These are phyloP conservation scores for Kwoniella dejecticola DNA, from an alignment of 768 basidiomycete genomes.

Conservation along the genomic window DNA sequence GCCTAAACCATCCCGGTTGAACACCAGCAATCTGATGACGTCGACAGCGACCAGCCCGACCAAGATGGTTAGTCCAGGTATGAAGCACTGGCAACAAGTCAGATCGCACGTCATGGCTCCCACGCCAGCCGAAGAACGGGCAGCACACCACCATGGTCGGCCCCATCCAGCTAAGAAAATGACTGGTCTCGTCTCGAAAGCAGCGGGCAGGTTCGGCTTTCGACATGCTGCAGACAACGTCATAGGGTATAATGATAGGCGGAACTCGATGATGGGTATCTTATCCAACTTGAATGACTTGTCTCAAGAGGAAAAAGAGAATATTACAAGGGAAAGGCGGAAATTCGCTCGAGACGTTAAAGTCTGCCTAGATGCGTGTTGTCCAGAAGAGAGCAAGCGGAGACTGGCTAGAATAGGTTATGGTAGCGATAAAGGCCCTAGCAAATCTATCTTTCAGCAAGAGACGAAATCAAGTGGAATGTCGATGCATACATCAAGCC, in stretches of 20 bases:
- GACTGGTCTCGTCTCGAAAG: conserved; percentile 40
- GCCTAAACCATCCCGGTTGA: conserved; percentile 38
- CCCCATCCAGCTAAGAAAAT: conserved; percentile 25
- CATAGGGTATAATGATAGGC: conserved; percentile 33
- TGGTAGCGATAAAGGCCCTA: not conserved
- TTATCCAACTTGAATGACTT: conserved; percentile 27
- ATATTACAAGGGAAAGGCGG: conserved; percentile 44
- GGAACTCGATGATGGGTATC: conserved; percentile 18
- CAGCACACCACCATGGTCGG: conserved; percentile 7
- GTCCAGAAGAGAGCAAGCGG: conserved; percentile 34
- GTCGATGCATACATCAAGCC: conserved; percentile 18
- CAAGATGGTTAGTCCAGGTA: conserved; percentile 38
- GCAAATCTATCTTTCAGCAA: not conserved
- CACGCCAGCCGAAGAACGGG: conserved; percentile 27
- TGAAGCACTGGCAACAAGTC: conserved; percentile 50
- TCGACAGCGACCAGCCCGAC: conserved; percentile 26
- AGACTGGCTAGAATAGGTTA: conserved; percentile 26
- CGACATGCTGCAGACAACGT: conserved; percentile 42
- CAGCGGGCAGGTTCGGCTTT: conserved; percentile 45
- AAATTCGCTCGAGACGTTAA: conserved; percentile 46
- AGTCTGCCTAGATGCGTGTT: conserved; percentile 44
- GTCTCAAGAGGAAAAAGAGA: conserved; percentile 38
- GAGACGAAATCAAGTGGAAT: conserved; percentile 18
- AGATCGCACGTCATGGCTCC: conserved; percentile 41
- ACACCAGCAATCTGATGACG: conserved; percentile 32